Evolutionary conservation across 2,329 filamentous ascomycete genomes (phyloP).

Genomic region (Penicillium sp.): DNA sequence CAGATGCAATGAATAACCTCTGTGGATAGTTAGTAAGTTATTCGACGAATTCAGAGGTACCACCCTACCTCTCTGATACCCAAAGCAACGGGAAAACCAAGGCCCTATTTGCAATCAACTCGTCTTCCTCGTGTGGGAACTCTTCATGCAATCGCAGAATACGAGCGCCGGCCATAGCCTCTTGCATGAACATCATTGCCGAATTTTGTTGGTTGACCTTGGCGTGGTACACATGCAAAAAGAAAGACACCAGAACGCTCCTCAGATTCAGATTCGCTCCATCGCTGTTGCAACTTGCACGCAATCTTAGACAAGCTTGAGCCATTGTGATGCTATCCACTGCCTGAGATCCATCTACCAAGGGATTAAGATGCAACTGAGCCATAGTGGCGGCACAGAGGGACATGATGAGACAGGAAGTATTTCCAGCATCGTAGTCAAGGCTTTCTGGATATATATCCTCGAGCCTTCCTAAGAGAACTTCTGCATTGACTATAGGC

Average conservation of each 20-base stretch:
- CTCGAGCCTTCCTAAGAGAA: constrained; percentile 16
- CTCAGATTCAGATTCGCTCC: constrained; percentile 21
- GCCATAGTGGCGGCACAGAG: constrained; percentile 34
- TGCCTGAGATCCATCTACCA: background rate
- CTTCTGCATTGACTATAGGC: constrained; percentile 26
- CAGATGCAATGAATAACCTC: constrained; percentile 33
- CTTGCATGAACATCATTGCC: constrained; percentile 32
- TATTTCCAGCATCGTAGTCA: background rate
- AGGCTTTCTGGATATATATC: constrained; percentile 12
- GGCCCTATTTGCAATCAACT: constrained; percentile 24
- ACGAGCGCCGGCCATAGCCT: constrained; percentile 26
- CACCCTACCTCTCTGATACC: constrained; percentile 30
- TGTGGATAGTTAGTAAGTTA: constrained; percentile 2
- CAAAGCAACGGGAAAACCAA: constrained; percentile 30
- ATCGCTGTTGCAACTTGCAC: constrained; percentile 12
- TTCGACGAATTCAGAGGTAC: background rate
- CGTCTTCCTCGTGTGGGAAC: background rate
- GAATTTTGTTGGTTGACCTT: constrained; percentile 29
- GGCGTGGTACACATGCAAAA: constrained; percentile 34
- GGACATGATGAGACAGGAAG: constrained; percentile 23
- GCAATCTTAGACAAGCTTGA: constrained; percentile 23
- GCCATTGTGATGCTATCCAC: constrained; percentile 24
- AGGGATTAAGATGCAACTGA: constrained; percentile 26
- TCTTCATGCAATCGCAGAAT: constrained; percentile 23
- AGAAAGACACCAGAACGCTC: constrained; percentile 29